Evolutionary conservation across 2,329 filamentous ascomycete genomes (phyloP), one percentile per base, ranked within the genome.

Genomic region (Chrysoporthe austroafricana): DNA sequence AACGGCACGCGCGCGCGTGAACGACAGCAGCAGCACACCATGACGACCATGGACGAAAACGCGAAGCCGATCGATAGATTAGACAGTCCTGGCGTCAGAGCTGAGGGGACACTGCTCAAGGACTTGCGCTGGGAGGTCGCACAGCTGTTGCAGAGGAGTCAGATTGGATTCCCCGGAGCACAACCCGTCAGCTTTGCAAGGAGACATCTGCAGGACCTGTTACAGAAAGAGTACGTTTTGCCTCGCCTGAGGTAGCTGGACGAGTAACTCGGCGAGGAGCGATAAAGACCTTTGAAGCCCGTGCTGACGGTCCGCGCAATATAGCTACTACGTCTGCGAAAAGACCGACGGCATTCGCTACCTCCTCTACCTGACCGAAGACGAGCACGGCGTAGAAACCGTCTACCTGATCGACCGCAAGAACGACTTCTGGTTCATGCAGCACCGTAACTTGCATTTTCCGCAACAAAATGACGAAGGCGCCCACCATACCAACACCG

Each of bases 291-390:
- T 16, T 14, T 26, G 21, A 21, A 14, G 34, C 16, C 13, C 14
- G 1, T 2, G 18, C 52, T 66, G 14, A 43, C 64, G 46, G 4
- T 39, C 14, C 36, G 46, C 60, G 44, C 52, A 32, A 13, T 43
- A 63, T 70, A 91, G 89, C 79, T 99, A 98, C 82, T 99, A 94
- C 77, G 91, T 99, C 71, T 97, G 95, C 83, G 96, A 99, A 80
- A 99, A 99, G 82, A 97, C 95, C 0, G 96, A 99, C 77, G 96
- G 96, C 65, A 93, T 98, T 71, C 90, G 96, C 71, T 97, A 96
- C 78, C 87, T 99, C n/a, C 87, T 99, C 71, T 98, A 96, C 83
- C 89, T 96, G 72, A 93, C 92, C 62, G 78, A 83, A 8, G 90
- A 91, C 76, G 85, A 89, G 54, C 77, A 82, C 6, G 82, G 82